These are phyloP conservation scores for Veloporphyrellus conicus DNA, from an alignment of 1,284 basidiomycete species.

Conservation along the genomic window DNA sequence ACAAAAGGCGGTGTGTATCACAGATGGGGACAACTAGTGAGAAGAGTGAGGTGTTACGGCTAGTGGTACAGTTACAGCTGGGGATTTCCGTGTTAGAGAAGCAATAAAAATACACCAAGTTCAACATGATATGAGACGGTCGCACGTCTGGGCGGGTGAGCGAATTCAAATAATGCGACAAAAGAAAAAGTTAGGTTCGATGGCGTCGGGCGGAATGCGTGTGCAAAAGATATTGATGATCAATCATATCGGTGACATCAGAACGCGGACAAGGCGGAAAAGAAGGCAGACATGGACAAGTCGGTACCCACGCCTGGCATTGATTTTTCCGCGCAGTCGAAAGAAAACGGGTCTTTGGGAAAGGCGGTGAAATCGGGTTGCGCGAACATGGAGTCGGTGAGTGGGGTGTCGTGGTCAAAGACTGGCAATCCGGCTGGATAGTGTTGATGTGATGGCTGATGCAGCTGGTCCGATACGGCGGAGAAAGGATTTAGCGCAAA, in stretches of 20 bases:
- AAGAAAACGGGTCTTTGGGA: conserved; percentile 24
- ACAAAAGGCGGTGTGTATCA: conserved; percentile 20
- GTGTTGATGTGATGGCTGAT: conserved; percentile 16
- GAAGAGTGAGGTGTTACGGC: background rate
- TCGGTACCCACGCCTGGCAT: conserved; percentile 24
- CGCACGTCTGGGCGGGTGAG: conserved; percentile 10
- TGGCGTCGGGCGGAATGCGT: background rate
- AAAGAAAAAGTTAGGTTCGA: conserved; percentile 1
- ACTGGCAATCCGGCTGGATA: conserved; percentile 21
- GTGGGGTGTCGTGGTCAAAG: conserved; percentile 19
- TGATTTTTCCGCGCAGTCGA: conserved; percentile 25
- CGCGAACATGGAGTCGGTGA: conserved; percentile 13
- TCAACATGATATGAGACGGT: conserved; percentile 10
- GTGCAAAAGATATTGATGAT: background rate
- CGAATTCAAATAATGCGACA: conserved; percentile 5
- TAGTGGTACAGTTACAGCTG: conserved; percentile 33
- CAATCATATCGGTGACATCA: conserved; percentile 15
- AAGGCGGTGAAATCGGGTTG: conserved; percentile 22
- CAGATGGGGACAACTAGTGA: background rate
- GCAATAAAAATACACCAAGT: conserved; percentile 30
- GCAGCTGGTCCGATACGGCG: conserved; percentile 34
- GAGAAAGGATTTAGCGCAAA: conserved; percentile 47
- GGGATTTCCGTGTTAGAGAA: conserved; percentile 14
- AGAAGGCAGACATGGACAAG: conserved; percentile 33
- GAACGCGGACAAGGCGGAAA: conserved; percentile 29